Base-by-base conservation (phyloP, 1,284 basidiomycete species). In the Ceratobasidium sp. region DNA sequence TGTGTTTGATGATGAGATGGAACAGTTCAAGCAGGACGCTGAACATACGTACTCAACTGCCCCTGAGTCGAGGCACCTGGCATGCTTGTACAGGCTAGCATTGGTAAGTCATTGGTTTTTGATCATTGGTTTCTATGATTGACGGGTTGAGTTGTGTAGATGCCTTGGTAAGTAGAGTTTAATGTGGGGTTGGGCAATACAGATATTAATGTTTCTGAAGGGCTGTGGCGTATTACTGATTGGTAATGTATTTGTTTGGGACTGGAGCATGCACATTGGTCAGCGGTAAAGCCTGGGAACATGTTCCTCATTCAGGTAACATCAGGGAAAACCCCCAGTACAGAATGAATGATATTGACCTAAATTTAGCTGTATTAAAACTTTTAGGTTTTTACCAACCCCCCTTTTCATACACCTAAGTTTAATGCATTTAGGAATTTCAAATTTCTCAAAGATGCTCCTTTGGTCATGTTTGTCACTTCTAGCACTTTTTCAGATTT, bases 181-280 rank as follows among this genome's bases (percentile, higher is more conserved):
- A 38, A 63, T 23, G 58, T 28, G 23, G 11, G 35, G 11, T 38
- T 4, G 35, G 11, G 4, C 35, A 4, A 38, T 9, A 57, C 47
- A 73, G 77, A 82, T 26, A 18, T 41, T 30, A 4, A 43, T 52
- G 59, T 43, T 26, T 35, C 49, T 58, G 0, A 74, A 93, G 91
- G 84, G 84, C 91, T 47, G 87, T 90, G 69, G 87, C 84, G 62
- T 94, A 94, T 78, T 91, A 90, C 30, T 85, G 92, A 18, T 85
- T 94, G 8, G 92, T 94, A 49, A 92, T 93, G 90, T 92, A 87
- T 78, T 93, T 91, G 0, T 93, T 94, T 76, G 91, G 91, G 91
- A 1, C 93, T 94, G 82, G 92, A 94, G 77, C 88, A 93, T 76
- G 91, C 91, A 0, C 92, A 88, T 79, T 86, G 89, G 75, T 85